Percentiles rank a stretch among this genome's conserved stretches.
Conservation (phyloP, 2,329 filamentous ascomycete genomes). For the Hypoxylon sp. region DNA sequence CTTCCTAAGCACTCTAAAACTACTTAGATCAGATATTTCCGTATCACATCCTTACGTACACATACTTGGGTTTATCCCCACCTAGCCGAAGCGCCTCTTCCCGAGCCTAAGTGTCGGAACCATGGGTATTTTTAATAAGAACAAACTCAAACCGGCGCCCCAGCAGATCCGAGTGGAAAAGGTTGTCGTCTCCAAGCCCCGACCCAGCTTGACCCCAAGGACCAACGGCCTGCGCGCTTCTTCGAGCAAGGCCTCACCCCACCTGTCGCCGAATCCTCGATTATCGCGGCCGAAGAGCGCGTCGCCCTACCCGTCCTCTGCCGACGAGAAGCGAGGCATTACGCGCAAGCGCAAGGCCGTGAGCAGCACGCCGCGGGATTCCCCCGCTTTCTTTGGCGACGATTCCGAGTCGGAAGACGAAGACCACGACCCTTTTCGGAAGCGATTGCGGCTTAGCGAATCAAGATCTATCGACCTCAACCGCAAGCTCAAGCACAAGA, state of each 20-base stretch:
- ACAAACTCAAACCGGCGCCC: constrained; percentile 64
- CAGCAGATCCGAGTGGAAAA: constrained; percentile 65
- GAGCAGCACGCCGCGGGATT: constrained; percentile 53
- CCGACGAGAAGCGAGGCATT: constrained; percentile 47
- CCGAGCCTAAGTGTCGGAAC: constrained; percentile 11
- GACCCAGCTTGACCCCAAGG: constrained; percentile 43
- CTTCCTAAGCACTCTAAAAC: not conserved
- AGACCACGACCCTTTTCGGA: constrained; percentile 65
- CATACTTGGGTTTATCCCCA: constrained; percentile 7
- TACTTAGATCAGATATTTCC: not conserved
- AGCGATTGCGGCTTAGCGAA: constrained; percentile 60
- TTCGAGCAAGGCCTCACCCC: constrained; percentile 49
- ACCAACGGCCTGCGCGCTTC: constrained; percentile 40
- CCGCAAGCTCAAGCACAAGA: constrained; percentile 59
- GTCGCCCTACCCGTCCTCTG: constrained; percentile 52
- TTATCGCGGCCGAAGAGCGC: constrained; percentile 55
- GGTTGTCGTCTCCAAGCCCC: constrained; percentile 56
- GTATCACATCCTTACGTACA: constrained; percentile 4
- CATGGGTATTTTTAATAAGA: constrained; percentile 59
- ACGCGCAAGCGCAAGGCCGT: constrained; percentile 63
- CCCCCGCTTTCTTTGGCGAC: constrained; percentile 62
- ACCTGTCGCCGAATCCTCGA: constrained; percentile 57
- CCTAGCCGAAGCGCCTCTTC: constrained; percentile 1
- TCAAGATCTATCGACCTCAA: constrained; percentile 60
- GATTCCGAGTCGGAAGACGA: constrained; percentile 63